phyloP scores from a whole-genome alignment of 306 rosid genomes.

The Carpinus fangiana region DNA sequence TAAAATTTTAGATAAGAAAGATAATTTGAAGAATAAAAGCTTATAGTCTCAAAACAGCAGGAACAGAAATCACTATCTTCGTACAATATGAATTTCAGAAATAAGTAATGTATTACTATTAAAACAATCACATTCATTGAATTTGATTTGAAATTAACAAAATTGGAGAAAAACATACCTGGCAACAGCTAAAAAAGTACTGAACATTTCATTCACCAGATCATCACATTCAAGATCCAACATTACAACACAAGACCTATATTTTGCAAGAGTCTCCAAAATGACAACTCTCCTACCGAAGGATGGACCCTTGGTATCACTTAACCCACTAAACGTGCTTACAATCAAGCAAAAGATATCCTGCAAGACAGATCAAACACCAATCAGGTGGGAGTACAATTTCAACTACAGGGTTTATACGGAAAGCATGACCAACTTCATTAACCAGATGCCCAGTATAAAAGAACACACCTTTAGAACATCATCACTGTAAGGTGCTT shows the following conservation, averaged over 20 bases:
- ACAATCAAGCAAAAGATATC: constrained; percentile 87
- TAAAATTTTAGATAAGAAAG: background rate
- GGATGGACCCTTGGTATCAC: constrained; percentile 88
- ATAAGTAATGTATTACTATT: background rate
- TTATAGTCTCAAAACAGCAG: background rate
- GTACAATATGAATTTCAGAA: constrained; percentile 6
- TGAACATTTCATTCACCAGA: constrained; percentile 90
- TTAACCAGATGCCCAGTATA: constrained; percentile 17
- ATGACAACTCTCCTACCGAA: constrained; percentile 93
- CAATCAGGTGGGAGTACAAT: constrained; percentile 29
- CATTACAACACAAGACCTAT: constrained; percentile 99
- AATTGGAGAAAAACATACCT: constrained; percentile 55
- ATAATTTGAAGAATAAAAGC: background rate
- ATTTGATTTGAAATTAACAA: background rate
- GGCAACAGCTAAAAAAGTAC: constrained; percentile 80
- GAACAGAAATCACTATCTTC: background rate
- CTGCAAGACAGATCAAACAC: constrained; percentile 51
- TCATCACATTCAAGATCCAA: constrained; percentile 97
- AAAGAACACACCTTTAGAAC: constrained; percentile 70
- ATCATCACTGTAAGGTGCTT: constrained; percentile 90
- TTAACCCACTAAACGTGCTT: constrained; percentile 84
- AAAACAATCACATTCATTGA: constrained; percentile 11
- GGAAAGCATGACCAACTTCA: constrained; percentile 19
- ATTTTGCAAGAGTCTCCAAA: constrained; percentile 95
- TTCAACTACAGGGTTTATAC: constrained; percentile 10